phyloP scores from a whole-genome alignment of 768 basidiomycete species.

The Agaricus bisporus region DNA sequence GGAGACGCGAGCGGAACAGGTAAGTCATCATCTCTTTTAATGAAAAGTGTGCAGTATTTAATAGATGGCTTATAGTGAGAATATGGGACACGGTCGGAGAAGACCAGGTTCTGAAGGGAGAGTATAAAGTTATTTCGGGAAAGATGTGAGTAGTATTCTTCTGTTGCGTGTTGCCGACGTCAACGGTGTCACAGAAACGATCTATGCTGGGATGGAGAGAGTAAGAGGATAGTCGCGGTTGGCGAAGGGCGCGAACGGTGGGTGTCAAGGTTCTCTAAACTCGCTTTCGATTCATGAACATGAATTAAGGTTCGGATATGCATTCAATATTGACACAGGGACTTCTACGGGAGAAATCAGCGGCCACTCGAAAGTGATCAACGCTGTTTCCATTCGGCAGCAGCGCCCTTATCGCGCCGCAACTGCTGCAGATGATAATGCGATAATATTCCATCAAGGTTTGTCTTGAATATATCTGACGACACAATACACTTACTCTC shows the following conservation, averaged over 20 bases:
- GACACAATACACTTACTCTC: background rate
- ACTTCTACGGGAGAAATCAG: conserved; percentile 82
- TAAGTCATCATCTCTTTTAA: conserved; percentile 22
- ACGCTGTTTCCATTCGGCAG: conserved; percentile 81
- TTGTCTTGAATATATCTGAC: conserved; percentile 7
- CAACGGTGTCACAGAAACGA: conserved; percentile 58
- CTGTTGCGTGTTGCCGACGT: background rate
- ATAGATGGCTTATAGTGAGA: conserved; percentile 48
- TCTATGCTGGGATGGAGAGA: conserved; percentile 94
- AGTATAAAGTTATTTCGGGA: conserved; percentile 71
- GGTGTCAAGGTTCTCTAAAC: conserved; percentile 9
- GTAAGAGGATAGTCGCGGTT: conserved; percentile 91
- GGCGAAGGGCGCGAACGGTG: conserved; percentile 91
- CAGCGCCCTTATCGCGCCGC: conserved; percentile 89
- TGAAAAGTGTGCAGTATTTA: background rate
- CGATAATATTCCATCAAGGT: conserved; percentile 82
- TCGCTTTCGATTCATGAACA: background rate
- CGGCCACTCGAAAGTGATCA: conserved; percentile 87
- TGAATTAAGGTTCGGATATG: conserved; percentile 68
- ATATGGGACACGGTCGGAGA: conserved; percentile 93
- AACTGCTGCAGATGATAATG: conserved; percentile 80
- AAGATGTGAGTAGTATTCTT: conserved; percentile 51
- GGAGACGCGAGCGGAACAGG: conserved; percentile 80
- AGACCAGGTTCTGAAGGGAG: conserved; percentile 76
- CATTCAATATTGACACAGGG: conserved; percentile 80